Percentiles rank a stretch among this genome's conserved stretches.
Evolutionary conservation across 495 filamentous ascomycete genomes (phyloP).

Genomic region (Podospora anserina): DNA sequence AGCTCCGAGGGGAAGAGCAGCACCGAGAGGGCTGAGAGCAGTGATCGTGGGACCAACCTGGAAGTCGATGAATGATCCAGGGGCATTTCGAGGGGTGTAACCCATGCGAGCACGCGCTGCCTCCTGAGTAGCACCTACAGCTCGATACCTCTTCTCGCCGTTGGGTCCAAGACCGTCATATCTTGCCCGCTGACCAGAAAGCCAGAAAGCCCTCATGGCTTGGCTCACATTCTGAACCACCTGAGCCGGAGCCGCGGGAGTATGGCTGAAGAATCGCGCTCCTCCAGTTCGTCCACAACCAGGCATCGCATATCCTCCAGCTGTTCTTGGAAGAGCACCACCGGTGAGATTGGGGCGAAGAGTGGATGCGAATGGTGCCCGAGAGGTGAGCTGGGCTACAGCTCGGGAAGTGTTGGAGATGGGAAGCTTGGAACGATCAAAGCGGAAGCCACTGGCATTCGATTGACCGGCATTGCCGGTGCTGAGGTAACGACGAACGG

Average conservation of each 20-base stretch:
- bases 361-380: conserved; percentile 83
- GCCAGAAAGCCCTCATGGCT: conserved; percentile 82
- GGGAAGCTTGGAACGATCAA: conserved; percentile 63
- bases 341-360: conserved; percentile 91
- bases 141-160: conserved; percentile 75
- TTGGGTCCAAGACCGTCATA: conserved; percentile 69
- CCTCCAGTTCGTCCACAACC: conserved; percentile 65
- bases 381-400: conserved; percentile 63
- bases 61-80: conserved; percentile 83
- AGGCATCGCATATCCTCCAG: conserved; percentile 79
- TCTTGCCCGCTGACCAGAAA: conserved; percentile 81
- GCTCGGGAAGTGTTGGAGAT: conserved; percentile 63
- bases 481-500: conserved; percentile 59
- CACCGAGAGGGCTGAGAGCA: conserved; percentile 63
- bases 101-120: conserved; percentile 61
- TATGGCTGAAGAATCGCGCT: conserved; percentile 85
- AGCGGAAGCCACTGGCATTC: conserved; percentile 37
- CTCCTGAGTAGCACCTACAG: conserved; percentile 66
- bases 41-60: conserved; percentile 82
- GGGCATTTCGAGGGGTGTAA: conserved; percentile 50
- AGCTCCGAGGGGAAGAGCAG: conserved; percentile 33
- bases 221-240: conserved; percentile 92
- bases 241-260: conserved; percentile 77
- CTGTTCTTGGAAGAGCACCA: conserved; percentile 76
- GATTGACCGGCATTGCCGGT: conserved; percentile 40